phyloP scores from a whole-genome alignment of 1,284 basidiomycete genomes.

The Cutaneotrichosporon mucoides region DNA sequence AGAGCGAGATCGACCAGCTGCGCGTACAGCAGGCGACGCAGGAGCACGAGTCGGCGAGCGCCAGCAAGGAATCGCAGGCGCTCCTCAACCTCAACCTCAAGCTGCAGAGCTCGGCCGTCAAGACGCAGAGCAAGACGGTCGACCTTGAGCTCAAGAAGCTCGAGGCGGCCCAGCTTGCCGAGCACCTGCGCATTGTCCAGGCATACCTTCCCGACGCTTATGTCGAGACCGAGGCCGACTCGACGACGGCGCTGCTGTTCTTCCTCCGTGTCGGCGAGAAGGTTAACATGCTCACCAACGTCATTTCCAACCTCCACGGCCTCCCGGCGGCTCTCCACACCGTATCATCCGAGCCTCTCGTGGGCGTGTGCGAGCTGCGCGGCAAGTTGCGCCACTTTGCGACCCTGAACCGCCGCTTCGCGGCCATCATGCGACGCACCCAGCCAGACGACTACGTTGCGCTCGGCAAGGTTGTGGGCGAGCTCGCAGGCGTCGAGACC shows the following conservation, averaged over 20 bases:
- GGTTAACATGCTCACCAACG: constrained; percentile 73
- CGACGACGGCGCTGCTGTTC: constrained; percentile 81
- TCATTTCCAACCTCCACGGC: constrained; percentile 73
- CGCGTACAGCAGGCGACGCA: constrained; percentile 78
- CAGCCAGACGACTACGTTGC: constrained; percentile 77
- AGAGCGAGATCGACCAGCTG: constrained; percentile 80
- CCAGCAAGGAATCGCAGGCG: constrained; percentile 66
- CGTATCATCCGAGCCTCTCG: constrained; percentile 70
- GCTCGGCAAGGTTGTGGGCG: constrained; percentile 75
- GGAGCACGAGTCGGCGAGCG: constrained; percentile 71
- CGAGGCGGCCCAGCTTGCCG: constrained; percentile 73
- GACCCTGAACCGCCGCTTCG: constrained; percentile 79
- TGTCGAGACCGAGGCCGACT: constrained; percentile 77
- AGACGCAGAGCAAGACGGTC: constrained; percentile 83
- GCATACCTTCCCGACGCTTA: constrained; percentile 81
- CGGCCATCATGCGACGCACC: constrained; percentile 70
- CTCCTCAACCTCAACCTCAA: constrained; percentile 90
- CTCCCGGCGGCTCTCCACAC: constrained; percentile 77
- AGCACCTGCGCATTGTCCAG: constrained; percentile 62
- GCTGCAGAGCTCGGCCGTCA: constrained; percentile 79
- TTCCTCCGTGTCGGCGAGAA: constrained; percentile 82
- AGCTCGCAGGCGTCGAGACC: constrained; percentile 82
- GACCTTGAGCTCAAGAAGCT: constrained; percentile 80
- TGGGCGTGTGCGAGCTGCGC: constrained; percentile 86
- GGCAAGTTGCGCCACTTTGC: constrained; percentile 73